These are phyloP conservation scores for Russula vinacea DNA, from an alignment of 768 basidiomycete genomes.

Conservation along the genomic window DNA sequence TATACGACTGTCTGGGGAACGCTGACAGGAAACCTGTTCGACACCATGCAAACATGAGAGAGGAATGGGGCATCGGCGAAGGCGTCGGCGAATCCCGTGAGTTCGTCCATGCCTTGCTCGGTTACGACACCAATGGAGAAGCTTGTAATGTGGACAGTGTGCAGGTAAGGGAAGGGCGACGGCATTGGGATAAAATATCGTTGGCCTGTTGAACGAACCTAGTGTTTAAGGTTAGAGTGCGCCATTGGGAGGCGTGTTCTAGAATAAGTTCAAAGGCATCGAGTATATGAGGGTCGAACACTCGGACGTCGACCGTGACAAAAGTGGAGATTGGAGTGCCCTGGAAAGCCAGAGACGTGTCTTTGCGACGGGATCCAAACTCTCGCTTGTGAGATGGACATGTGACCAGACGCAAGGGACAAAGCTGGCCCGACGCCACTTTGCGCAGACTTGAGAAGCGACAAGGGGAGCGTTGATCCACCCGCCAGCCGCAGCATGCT, in stretches of 20 bases:
- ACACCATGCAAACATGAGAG: conserved; percentile 12
- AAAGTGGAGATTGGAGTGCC: conserved; percentile 44
- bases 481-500: conserved; percentile 47
- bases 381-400: conserved; percentile 50
- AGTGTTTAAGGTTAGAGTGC: conserved; percentile 43
- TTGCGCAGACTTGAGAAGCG: conserved; percentile 55
- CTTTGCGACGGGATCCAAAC: conserved; percentile 41
- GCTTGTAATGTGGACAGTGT: conserved; percentile 34
- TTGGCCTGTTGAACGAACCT: conserved; percentile 41
- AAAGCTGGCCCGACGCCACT: conserved; percentile 54
- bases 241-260: conserved; percentile 44
- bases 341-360: conserved; percentile 52
- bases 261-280: conserved; percentile 37
- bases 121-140: conserved; percentile 17
- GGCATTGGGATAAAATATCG: conserved; percentile 41
- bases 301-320: conserved; percentile 42
- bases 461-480: conserved; percentile 55
- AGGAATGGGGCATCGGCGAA: conserved; percentile 40
- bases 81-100: conserved; percentile 27
- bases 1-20: conserved; percentile 22
- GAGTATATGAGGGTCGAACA: conserved; percentile 35
- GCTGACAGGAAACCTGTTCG: conserved; percentile 24
- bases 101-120: conserved; percentile 14
- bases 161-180: conserved; percentile 40
- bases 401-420: conserved; percentile 57